Percentiles rank a stretch among this genome's conserved stretches.
Conservation (phyloP, 192 early-diverging fungal species). For the Umbelopsis sp. region DNA sequence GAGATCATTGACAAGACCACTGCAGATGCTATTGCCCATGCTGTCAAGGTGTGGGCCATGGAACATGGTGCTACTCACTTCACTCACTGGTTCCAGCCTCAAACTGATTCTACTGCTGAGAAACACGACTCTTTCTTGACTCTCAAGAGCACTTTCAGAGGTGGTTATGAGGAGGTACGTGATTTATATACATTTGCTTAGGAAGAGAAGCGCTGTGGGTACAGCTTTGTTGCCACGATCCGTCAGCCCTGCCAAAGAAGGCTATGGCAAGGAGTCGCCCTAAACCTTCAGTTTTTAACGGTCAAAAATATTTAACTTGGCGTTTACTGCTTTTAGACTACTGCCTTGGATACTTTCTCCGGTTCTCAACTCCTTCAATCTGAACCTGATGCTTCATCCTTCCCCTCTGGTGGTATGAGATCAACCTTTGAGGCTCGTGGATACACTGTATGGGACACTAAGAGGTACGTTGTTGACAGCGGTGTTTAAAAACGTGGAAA, state of each 20-base stretch:
- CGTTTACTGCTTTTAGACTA: slow-evolving; percentile 32
- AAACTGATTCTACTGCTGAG: slow-evolving; percentile 97
- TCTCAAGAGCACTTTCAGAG: slow-evolving; percentile 78
- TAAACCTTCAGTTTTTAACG: not conserved
- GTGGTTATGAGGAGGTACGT: slow-evolving; percentile 82
- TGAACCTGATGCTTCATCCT: slow-evolving; percentile 99
- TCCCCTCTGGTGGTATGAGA: slow-evolving; percentile 98
- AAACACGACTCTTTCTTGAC: slow-evolving; percentile 99
- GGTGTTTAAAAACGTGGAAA: slow-evolving; percentile 25
- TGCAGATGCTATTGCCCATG: slow-evolving; percentile 98
- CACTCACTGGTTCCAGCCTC: slow-evolving; percentile 99
- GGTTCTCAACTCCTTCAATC: slow-evolving; percentile 97
- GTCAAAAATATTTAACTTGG: slow-evolving; percentile 23
- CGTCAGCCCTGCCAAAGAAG: not conserved
- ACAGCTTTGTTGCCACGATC: not conserved
- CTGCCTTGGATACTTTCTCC: slow-evolving; percentile 94
- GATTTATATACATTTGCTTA: not conserved
- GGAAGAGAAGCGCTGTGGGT: not conserved
- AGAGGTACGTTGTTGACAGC: slow-evolving; percentile 34
- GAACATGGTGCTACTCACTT: slow-evolving; percentile 97
- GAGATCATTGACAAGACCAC: slow-evolving; percentile 89
- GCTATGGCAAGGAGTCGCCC: not conserved
- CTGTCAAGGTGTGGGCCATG: slow-evolving; percentile 97
- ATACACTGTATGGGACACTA: slow-evolving; percentile 99
- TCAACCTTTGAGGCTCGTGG: slow-evolving; percentile 99